These are phyloP conservation scores for Globisporangium nagaii DNA, from an alignment of 352 stramenopile genomes.

Conservation along the genomic window DNA sequence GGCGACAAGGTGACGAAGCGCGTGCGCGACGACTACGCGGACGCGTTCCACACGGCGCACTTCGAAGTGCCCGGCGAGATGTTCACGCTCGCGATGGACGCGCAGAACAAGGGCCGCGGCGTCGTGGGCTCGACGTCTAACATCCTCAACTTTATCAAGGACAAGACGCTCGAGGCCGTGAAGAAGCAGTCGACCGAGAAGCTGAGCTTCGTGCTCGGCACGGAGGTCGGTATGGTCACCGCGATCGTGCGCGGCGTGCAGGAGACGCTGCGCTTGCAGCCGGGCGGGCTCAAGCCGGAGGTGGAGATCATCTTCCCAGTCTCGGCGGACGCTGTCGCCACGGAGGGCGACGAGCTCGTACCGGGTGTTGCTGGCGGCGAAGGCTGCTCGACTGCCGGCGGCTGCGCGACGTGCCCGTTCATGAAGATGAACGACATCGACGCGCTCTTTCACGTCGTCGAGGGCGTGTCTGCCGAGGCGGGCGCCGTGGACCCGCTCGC, in stretches of 20 bases:
- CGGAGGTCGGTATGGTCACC: conserved; percentile 97
- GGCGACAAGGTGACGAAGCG: conserved; percentile 91
- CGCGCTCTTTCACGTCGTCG: conserved; percentile 89
- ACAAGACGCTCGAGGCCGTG: conserved; percentile 89
- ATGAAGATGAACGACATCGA: conserved; percentile 99
- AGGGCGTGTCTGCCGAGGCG: conserved; percentile 41
- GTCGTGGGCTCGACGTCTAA: conserved; percentile 96
- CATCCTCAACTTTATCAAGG: conserved; percentile 97
- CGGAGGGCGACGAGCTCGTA: conserved; percentile 74
- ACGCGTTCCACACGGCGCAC: conserved; percentile 95
- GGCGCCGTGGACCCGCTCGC: conserved; percentile 53
- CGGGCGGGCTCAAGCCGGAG: conserved; percentile 58
- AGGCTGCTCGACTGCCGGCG: conserved; percentile 94
- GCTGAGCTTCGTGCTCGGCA: conserved; percentile 95
- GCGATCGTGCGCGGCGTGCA: conserved; percentile 95
- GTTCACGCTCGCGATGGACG: conserved; percentile 96
- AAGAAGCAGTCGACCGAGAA: conserved; percentile 54
- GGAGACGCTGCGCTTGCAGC: conserved; percentile 46
- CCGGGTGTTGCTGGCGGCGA: conserved; percentile 91
- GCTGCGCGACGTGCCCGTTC: conserved; percentile 96
- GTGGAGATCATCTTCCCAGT: conserved; percentile 98
- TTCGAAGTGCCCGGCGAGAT: conserved; percentile 98
- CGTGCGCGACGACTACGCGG: conserved; percentile 87
- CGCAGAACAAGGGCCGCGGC: conserved; percentile 84
- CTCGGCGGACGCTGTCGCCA: conserved; percentile 89